Base-by-base conservation (phyloP, 1,284 basidiomycete genomes). In the Malassezia globosa region DNA sequence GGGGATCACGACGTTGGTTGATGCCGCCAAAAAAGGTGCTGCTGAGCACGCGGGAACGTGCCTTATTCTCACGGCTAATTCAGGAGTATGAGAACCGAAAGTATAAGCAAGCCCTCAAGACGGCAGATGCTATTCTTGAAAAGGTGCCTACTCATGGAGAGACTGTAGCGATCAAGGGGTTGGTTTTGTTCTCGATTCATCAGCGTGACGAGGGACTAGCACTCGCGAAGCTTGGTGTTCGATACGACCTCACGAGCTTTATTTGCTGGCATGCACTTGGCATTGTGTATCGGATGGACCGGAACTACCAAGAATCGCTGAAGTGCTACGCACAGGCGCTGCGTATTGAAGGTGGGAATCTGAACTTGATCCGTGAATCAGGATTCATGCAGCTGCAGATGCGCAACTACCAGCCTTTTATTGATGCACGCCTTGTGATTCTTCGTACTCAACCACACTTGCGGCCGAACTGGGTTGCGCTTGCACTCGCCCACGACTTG, bases 221-320 rank as follows among this genome's bases (percentile, higher is more conserved):
- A 26, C 77, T 92, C 52, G 87, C 94, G 51, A 85, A 85, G 74
- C 82, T 85, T 57, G 94, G 66, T 26, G 47, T 94, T 56, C 81
- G 82, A 51, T 79, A 84, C 54, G 89, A 96, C 75, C 77, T 92
- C 52, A 86, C 82, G 29, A 89, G 85, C 21, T 92, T 97, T 71
- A 95, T 99, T 67, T 85, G 84, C 67, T 97, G 94, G 92, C 94
- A 99, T 72, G 90, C 97, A 54, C 85, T 89, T 65, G 94, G 89
- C 37, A 71, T 71, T 52, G 42, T 69, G 26, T 46, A 69, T 42
- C 56, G 68, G 22, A 83, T 82, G 36, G 85, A 90, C 72, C 86
- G 83, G 72, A 87, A 89, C 66, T 90, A 75, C 65, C 83, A 85
- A 61, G 85, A 87, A 66, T 85, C 87, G 1, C 77, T 89, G 67